Base-by-base conservation (phyloP, 495 filamentous ascomycete species). In the Neurospora tetrasperma region DNA sequence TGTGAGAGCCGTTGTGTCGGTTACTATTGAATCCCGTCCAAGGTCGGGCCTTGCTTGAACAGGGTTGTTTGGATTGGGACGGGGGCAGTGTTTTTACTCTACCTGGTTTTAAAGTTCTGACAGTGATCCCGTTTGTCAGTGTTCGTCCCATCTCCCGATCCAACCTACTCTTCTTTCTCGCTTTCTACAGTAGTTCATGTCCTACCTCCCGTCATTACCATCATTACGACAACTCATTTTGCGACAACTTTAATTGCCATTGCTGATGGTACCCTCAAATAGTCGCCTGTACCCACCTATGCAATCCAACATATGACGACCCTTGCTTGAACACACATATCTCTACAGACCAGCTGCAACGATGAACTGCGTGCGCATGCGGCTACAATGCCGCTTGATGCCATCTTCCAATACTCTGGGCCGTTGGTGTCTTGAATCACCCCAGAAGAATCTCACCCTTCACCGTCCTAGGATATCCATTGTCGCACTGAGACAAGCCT, bases 281-380 rank as follows among this genome's bases (percentile, higher is more conserved):
- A 8, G 27, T 14, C 54, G 12, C 31, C 41, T 23, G 1, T 8
- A n/a, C 23, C 12, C 11, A 18, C 27, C 40, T n/a, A 59, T 10
- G 31, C n/a, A 44, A 71, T 23, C 20, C 41, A 18, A 23, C 27
- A 18, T 27, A 31, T 43, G n/a, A 59, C 20, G 16, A 23, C 18
- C 16, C 35, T 31, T 20, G 16, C n/a, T 23, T 71, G 31, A 44
- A 71, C 16, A 66, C 23, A 71, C 23, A 23, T 38, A 38, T 2
- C 5, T 38, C 5, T 38, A 71, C 42, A 46, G 23, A 69, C 70
- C 44, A 12, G 16, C 27, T 31, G 27, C 54, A 27, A 62, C 72
- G 16, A 80, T 80, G 78, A 78, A 75, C 71, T 44, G 74, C 72
- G 72, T 70, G 44, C 71, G 75, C 69, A 35, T 72, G 54, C 74